phyloP scores from a whole-genome alignment of 2,329 filamentous ascomycete species.

The Colletotrichum abscissum region DNA sequence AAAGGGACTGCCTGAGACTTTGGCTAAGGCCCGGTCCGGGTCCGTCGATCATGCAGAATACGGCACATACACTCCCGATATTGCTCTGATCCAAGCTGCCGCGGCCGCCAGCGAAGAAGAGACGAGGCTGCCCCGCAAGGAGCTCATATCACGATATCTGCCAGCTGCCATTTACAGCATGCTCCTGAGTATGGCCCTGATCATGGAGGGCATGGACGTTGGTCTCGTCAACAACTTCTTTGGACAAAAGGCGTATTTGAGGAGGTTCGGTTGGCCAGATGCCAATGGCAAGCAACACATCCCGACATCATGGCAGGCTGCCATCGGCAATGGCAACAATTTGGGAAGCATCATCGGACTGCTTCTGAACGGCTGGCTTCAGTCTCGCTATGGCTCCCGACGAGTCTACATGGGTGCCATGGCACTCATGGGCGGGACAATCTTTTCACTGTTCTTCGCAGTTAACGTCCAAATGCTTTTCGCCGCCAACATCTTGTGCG shows the following conservation, averaged over 20 bases:
- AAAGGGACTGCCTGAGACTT: neutral
- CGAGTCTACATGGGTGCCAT: constrained; percentile 51
- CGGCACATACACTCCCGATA: constrained; percentile 39
- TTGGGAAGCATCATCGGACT: constrained; percentile 56
- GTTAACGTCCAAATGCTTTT: constrained; percentile 45
- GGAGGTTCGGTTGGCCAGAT: constrained; percentile 48
- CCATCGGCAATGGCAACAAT: constrained; percentile 51
- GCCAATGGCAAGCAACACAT: constrained; percentile 52
- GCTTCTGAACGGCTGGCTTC: constrained; percentile 52
- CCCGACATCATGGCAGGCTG: constrained; percentile 56
- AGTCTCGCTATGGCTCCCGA: constrained; percentile 47
- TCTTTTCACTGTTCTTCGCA: constrained; percentile 52
- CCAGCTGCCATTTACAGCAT: constrained; percentile 44
- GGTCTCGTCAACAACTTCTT: constrained; percentile 53
- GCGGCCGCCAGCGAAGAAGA: constrained; percentile 44
- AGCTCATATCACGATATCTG: constrained; percentile 45
- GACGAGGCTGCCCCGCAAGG: constrained; percentile 42
- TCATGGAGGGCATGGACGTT: constrained; percentile 50
- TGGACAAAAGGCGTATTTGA: constrained; percentile 43
- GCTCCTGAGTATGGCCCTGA: constrained; percentile 44
- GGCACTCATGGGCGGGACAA: constrained; percentile 46
- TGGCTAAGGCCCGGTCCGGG: constrained; percentile 15
- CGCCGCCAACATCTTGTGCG: constrained; percentile 39
- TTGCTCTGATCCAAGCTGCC: constrained; percentile 47
- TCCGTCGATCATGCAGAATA: constrained; percentile 40